phyloP scores from a whole-genome alignment of 257 asterid species.

The Cinchona pubescens region DNA sequence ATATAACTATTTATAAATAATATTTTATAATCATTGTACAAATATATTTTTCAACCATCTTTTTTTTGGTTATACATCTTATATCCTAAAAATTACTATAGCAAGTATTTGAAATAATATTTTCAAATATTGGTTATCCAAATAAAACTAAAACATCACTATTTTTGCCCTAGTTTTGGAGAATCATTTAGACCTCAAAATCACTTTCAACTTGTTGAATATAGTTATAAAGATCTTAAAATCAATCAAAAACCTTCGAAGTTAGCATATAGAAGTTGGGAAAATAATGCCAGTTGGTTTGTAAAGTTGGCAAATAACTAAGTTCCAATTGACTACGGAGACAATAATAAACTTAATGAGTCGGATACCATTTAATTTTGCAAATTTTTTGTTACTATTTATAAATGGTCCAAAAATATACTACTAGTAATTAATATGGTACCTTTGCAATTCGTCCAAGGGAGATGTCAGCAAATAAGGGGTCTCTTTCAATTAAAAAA shows the following conservation, averaged over 20 bases:
- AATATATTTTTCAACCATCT: no score
- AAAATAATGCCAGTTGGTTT: neutral
- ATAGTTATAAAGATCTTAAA: neutral
- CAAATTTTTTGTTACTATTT: neutral
- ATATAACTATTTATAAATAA: no score
- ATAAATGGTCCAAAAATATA: constrained; percentile 16
- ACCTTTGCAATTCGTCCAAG: neutral
- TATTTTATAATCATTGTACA: no score
- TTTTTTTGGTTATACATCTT: no score
- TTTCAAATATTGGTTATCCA: no score
- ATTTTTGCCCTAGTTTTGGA: neutral
- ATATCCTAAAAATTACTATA: no score
- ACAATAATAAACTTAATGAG: no score
- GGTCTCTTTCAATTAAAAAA: neutral
- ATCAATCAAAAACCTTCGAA: neutral
- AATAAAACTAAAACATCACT: no score
- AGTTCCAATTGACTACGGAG: neutral
- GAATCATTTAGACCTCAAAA: neutral
- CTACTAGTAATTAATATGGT: neutral
- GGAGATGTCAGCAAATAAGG: constrained; percentile 8
- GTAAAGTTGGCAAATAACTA: neutral
- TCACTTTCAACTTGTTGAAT: neutral
- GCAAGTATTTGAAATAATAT: no score
- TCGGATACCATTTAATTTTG: neutral
- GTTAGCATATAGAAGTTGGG: neutral